Base-by-base conservation (phyloP, 768 basidiomycete genomes). In the Leccinum broughii region DNA sequence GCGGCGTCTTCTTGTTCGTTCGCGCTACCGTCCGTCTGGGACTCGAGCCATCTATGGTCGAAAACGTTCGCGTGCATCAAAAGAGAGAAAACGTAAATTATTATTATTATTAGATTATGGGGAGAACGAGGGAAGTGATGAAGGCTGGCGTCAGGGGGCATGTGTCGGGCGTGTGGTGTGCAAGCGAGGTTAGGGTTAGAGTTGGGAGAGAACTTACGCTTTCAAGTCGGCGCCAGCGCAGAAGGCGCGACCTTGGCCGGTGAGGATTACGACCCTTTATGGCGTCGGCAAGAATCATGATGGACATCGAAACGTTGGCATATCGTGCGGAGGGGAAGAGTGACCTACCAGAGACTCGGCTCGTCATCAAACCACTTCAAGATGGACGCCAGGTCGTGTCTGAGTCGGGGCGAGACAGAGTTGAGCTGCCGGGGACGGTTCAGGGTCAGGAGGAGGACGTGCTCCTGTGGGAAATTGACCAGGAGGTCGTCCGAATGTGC, bases 191-290 rank as follows among this genome's bases (percentile, higher is more conserved):
- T 44, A 44, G 44, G 44, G 44, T 20, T 11, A 44, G 20, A 20
- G n/a, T 2, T 20, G n/a, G 17, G 7, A 35, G 32, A 14, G 41
- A 44, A 79, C 85, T 59, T 69, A 90, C 89, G 82, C 83, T 74
- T 86, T 85, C 54, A 93, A 78, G 72, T 93, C 92, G 41, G 88
- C 89, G 15, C 91, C 92, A 15, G 90, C 89, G 65, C 90, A 92
- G 74, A 93, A 93, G 1, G 81, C 68, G 49, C 85, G 82, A 11
- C 90, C 90, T 61, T 82, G 79, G 24, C 90, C 91, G 52, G 90
- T 92, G 52, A 93, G 70, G 64, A 93, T 79, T 39, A 80, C 83
- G 10, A 89, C 88, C 91, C 90, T 92, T 68, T 37, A 44, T n/a
- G 10, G 17, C 39, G 17, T 41, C 15, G 14, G 26, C 13, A 26